These are phyloP conservation scores for Penicillium sp. DNA, from an alignment of 2,329 filamentous ascomycete species.

Conservation along the genomic window DNA sequence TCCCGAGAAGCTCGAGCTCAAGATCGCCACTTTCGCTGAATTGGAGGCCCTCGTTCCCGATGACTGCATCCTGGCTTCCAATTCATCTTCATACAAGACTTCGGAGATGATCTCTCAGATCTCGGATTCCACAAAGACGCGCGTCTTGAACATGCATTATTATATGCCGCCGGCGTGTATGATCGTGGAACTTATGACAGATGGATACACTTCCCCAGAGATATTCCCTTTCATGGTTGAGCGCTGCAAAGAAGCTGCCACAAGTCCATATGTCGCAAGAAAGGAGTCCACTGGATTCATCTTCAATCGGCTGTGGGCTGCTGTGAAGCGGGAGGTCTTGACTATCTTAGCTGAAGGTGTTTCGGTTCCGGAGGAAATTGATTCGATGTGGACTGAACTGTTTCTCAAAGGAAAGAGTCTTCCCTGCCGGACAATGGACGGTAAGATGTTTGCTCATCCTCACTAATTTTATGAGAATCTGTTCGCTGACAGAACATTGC, in stretches of 20 bases:
- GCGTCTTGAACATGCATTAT: slow-evolving; percentile 47
- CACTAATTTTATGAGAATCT: neutral
- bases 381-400: slow-evolving; percentile 39
- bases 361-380: slow-evolving; percentile 43
- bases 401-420: slow-evolving; percentile 26
- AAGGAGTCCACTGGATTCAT: slow-evolving; percentile 48
- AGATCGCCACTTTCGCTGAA: slow-evolving; percentile 42
- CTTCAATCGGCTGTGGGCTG: slow-evolving; percentile 51
- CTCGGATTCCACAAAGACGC: slow-evolving; percentile 27
- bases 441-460: slow-evolving; percentile 11
- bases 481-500: neutral
- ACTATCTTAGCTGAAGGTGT: slow-evolving; percentile 46
- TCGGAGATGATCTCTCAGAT: slow-evolving; percentile 43
- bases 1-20: slow-evolving; percentile 44
- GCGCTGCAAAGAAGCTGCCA: slow-evolving; percentile 35
- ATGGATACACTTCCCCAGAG: slow-evolving; percentile 36
- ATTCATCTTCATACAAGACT: slow-evolving; percentile 48
- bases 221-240: slow-evolving; percentile 43
- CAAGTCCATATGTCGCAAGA: slow-evolving; percentile 37
- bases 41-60: slow-evolving; percentile 37
- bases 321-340: slow-evolving; percentile 47
- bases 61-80: slow-evolving; percentile 45
- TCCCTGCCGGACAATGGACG: slow-evolving; percentile 42
- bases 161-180: slow-evolving; percentile 42
- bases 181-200: slow-evolving; percentile 49